Percentiles rank a stretch among this genome's conserved stretches.
phyloP scores from a whole-genome alignment of 2,329 filamentous ascomycete species.

The Sclerotinia borealis region DNA sequence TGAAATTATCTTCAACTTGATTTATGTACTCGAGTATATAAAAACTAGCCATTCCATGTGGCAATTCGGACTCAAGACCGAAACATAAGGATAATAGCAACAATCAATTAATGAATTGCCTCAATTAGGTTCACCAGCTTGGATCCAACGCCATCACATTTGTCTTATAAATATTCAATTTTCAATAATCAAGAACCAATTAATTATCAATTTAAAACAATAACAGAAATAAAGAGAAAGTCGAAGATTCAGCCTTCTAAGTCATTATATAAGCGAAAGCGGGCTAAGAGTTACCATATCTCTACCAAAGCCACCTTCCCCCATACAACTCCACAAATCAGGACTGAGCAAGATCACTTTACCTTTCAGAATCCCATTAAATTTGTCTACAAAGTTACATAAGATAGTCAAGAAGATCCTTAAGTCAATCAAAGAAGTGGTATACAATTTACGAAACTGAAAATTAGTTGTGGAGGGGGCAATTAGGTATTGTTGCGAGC shows the following conservation, averaged over 20 bases:
- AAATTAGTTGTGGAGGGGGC: not conserved
- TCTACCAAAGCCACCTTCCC: slow-evolving; percentile 22
- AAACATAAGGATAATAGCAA: not conserved
- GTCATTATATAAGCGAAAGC: slow-evolving; percentile 21
- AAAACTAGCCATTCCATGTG: not conserved
- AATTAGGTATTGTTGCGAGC: not conserved
- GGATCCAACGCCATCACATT: not conserved
- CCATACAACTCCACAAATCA: slow-evolving; percentile 26
- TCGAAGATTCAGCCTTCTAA: not conserved
- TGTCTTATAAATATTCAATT: not conserved
- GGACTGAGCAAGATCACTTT: slow-evolving; percentile 13
- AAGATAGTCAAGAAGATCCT: slow-evolving; percentile 10
- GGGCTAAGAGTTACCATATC: slow-evolving; percentile 19
- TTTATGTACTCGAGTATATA: not conserved
- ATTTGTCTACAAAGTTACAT: slow-evolving; percentile 8
- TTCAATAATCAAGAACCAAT: not conserved
- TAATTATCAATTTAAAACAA: not conserved
- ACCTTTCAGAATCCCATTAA: not conserved
- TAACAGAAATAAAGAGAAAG: not conserved
- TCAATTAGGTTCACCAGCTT: not conserved
- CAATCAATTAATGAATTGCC: not conserved
- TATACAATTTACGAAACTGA: not conserved
- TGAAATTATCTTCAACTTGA: not conserved
- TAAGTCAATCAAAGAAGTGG: not conserved
- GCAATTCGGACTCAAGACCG: not conserved